Evolutionary conservation across 2,329 filamentous ascomycete genomes (phyloP), one percentile per base, ranked within the genome.

Genomic region (Calonectria multiphialidica): DNA sequence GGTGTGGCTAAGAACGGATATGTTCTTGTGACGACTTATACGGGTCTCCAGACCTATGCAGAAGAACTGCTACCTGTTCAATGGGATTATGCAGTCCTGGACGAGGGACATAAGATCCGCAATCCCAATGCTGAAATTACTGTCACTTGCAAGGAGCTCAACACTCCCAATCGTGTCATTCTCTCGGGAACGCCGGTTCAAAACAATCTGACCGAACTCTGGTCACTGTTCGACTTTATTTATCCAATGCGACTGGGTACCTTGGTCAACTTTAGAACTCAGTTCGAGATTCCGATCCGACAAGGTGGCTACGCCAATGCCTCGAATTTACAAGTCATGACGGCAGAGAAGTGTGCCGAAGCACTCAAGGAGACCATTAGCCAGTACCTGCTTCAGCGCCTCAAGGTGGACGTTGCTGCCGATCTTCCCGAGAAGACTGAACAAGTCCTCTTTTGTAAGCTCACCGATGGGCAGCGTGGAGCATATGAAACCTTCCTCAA

Each of bases 141-240:
- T 0, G 94, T 98, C 65, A 94, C 95, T 76, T 98, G 95, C 88
- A 99, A 99, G 82, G 95, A 98, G 82, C 86, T 99, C 13, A 93
- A 94, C 40, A 99, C 97, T 0, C 90, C 94, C 0, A 97, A 98
- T 78, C 91, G 97, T 25, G 89, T 98, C 74, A 98, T 99, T 71
- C 87, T 99, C 1, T 98, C 97, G 0, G 97, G 97, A 6, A 99
- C 97, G 0, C 97, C 97, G 0, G 97, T 99, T 88, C 97, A 99
- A 82, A 99, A 99, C 83, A 98, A 98, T 74, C 85, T 99, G 30
- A 93, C 94, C 0, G 97, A 99, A 82, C 87, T 99, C 0, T 99
- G 97, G 96, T 98, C 96, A 0, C 86, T 99, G 0, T 98, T 99
- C 80, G 97, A 99, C 81, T 99, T 99, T 80, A 93, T 98, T 70